Base-by-base conservation (phyloP, 768 basidiomycete species). In the Suillus subaureus region DNA sequence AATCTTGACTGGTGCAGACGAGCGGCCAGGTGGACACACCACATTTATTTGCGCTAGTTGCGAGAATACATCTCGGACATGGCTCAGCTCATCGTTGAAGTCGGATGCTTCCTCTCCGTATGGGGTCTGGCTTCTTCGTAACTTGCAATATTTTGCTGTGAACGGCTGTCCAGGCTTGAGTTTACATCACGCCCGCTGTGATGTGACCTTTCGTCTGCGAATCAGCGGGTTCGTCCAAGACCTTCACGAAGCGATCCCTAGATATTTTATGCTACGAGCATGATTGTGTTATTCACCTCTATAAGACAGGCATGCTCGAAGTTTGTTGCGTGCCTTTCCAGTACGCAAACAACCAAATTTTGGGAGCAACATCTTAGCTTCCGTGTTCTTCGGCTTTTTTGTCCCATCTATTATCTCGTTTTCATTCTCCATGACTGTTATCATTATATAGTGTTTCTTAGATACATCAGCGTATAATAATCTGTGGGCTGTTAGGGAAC, bases 101-200 rank as follows among this genome's bases (percentile, higher is more conserved):
- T 56, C 64, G 7, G 40, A 64, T 8, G 60, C 61, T 21, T 49
- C 64, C 12, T 69, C 69, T 8, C 69, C 72, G 0, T 70, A 62
- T 45, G 61, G 52, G 4, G 66, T 56, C 40, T 74, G 72, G 73
- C 62, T 77, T 11, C 61, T 77, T 45, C 70, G 62, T 42, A 70
- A 72, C 49, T 67, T 77, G 43, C 49, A 63, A 18, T 12, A 12
- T 21, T 31, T 77, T 51, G 62, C 57, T 28, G 28, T 28, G 40
- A 54, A 57, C 6, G 21, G 31, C 12, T 54, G 21, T 18, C 21
- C 8, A 5, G n/a, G 28, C 11, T 60, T 67, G 47, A 11, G 43
- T 49, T 13, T 47, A 21, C 64, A 58, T 40, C 57, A 58, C 15
- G 1, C 1, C 12, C 16, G 11, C 0, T 71, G 70, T 52, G 33